These are phyloP conservation scores for Crotalaria pallida DNA, from an alignment of 306 rosid species.

Conservation along the genomic window DNA sequence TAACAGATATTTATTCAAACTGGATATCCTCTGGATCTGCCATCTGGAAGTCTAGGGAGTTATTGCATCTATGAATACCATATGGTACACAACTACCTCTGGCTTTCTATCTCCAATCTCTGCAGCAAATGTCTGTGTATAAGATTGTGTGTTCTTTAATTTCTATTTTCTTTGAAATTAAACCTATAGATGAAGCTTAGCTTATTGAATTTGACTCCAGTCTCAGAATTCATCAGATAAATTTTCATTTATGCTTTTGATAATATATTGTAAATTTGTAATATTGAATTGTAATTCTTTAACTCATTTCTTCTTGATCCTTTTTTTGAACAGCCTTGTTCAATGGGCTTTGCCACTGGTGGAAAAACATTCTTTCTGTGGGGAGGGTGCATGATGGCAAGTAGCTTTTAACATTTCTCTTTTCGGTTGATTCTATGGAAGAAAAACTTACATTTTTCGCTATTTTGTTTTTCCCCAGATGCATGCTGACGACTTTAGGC, in stretches of 20 bases:
- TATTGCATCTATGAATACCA: slow-evolving; percentile 96
- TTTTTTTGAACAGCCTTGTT: slow-evolving; percentile 72
- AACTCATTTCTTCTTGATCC: slow-evolving; percentile 4
- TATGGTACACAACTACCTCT: slow-evolving; percentile 54
- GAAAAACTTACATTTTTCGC: slow-evolving; percentile 24
- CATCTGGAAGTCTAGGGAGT: slow-evolving; percentile 97
- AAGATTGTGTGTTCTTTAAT: background rate
- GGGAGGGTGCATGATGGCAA: slow-evolving; percentile 99
- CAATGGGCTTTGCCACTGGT: slow-evolving; percentile 99
- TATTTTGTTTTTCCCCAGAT: slow-evolving; percentile 53
- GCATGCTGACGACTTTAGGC: slow-evolving; percentile 96
- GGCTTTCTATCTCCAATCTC: slow-evolving; percentile 3
- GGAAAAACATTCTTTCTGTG: slow-evolving; percentile 94
- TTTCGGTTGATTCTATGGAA: background rate
- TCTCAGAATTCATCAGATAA: slow-evolving; percentile 5
- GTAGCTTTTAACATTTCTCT: slow-evolving; percentile 29
- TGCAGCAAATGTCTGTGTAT: slow-evolving; percentile 2
- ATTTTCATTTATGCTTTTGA: slow-evolving; percentile 1
- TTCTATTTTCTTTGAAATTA: slow-evolving; percentile 8
- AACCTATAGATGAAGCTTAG: background rate
- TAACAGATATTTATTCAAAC: slow-evolving; percentile 96
- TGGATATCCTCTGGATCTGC: slow-evolving; percentile 97
- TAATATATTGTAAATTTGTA: background rate
- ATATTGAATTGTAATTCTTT: background rate
- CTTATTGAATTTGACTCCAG: slow-evolving; percentile 4